phyloP scores from a whole-genome alignment of 768 basidiomycete species.

The Boletellus ananas region DNA sequence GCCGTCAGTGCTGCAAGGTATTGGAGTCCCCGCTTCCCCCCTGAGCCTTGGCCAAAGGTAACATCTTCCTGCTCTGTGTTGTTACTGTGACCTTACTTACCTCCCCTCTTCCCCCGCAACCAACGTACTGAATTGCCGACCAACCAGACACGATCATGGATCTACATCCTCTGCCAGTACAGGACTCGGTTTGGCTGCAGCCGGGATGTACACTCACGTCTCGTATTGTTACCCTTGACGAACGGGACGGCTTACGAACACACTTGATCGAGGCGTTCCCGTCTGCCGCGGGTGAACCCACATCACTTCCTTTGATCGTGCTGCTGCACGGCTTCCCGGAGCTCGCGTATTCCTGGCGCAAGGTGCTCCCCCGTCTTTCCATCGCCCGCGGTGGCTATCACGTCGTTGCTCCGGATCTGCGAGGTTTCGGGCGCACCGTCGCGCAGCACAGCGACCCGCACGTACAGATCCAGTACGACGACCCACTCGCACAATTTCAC shows the following conservation, averaged over 20 bases:
- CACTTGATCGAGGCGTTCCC: constrained; percentile 50
- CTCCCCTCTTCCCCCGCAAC: too few relatives aligned
- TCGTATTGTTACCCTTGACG: constrained; percentile 39
- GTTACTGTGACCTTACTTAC: too few relatives aligned
- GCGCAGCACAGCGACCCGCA: constrained; percentile 22
- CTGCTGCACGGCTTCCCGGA: constrained; percentile 69
- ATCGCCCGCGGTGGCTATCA: constrained; percentile 43
- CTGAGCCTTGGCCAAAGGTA: too few relatives aligned
- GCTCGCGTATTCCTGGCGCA: constrained; percentile 63
- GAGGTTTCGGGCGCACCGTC: constrained; percentile 48
- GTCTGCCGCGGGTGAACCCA: constrained; percentile 8
- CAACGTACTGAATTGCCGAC: too few relatives aligned
- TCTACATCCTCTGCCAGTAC: too few relatives aligned
- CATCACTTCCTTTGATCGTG: constrained; percentile 44
- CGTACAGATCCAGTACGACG: constrained; percentile 37
- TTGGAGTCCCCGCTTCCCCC: too few relatives aligned
- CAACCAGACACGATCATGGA: too few relatives aligned
- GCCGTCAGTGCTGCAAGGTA: too few relatives aligned
- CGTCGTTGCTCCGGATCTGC: constrained; percentile 60
- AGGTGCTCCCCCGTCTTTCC: constrained; percentile 49
- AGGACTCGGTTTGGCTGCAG: too few relatives aligned
- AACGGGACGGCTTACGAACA: constrained; percentile 39
- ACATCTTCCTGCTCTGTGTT: too few relatives aligned
- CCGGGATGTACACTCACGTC: constrained; percentile 32
- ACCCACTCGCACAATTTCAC: constrained; percentile 49